Evolutionary conservation across 768 basidiomycete species (phyloP).

Genomic region (Heimioporus sp.): DNA sequence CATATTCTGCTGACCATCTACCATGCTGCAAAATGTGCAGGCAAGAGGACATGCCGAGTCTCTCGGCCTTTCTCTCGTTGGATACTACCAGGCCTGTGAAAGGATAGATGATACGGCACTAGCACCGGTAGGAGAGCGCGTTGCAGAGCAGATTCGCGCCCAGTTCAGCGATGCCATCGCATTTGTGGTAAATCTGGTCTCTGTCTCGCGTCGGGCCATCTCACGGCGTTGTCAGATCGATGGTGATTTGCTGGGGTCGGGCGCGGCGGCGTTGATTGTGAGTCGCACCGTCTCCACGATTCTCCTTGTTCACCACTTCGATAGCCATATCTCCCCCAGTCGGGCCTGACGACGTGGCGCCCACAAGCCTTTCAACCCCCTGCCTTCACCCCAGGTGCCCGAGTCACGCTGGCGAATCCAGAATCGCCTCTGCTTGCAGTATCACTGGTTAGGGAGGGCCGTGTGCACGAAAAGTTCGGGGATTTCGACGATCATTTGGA

Average conservation of each 20-base stretch:
- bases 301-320: slow-evolving; percentile 6
- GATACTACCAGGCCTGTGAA: slow-evolving; percentile 76
- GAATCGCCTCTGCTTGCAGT: slow-evolving; percentile 48
- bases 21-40: slow-evolving; percentile 33
- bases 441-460: slow-evolving; percentile 46
- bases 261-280: slow-evolving; percentile 57
- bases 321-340: slow-evolving; percentile 51
- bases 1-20: neutral
- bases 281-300: slow-evolving; percentile 21
- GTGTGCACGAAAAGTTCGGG: slow-evolving; percentile 58
- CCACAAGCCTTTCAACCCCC: slow-evolving; percentile 36
- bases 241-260: slow-evolving; percentile 52
- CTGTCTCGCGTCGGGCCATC: neutral
- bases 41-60: slow-evolving; percentile 58
- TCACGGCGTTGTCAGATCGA: slow-evolving; percentile 46
- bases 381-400: slow-evolving; percentile 46
- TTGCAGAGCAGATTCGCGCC: slow-evolving; percentile 53
- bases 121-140: slow-evolving; percentile 63
- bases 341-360: slow-evolving; percentile 45
- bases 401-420: slow-evolving; percentile 45
- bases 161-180: slow-evolving; percentile 62
- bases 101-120: slow-evolving; percentile 58
- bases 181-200: slow-evolving; percentile 51
- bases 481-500: slow-evolving; percentile 86
- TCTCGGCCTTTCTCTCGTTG: slow-evolving; percentile 54